Conservation (phyloP, 345 rosid species). For the Populus pruinosa region DNA sequence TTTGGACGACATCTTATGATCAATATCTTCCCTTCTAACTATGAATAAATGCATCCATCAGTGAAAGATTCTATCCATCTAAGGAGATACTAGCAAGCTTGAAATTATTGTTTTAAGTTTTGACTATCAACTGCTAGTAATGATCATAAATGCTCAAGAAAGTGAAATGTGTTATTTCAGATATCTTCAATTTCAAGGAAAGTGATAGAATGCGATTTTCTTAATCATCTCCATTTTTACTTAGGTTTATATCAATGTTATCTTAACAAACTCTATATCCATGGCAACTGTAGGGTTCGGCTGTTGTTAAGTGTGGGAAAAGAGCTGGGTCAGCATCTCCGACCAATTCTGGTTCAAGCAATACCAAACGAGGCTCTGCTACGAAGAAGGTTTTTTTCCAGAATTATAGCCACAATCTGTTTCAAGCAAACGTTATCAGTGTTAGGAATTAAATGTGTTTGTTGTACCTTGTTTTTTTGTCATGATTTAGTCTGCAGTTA, state of each 20-base stretch:
- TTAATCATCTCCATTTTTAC: neutral
- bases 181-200: too few relatives aligned
- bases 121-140: neutral
- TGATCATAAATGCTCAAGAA: neutral
- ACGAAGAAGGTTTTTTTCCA: constrained; percentile 53
- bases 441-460: neutral
- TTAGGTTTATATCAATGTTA: neutral
- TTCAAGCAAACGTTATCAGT: neutral
- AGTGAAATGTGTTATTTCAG: too few relatives aligned
- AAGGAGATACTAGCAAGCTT: neutral
- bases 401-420: neutral
- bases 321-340: constrained; percentile 43
- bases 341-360: constrained; percentile 37
- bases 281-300: constrained; percentile 35
- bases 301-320: constrained; percentile 42
- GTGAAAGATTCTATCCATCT: neutral
- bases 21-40: neutral
- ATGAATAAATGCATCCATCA: neutral
- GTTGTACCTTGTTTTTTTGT: neutral
- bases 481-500: neutral
- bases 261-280: neutral
- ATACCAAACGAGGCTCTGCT: constrained; percentile 43
- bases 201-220: too few relatives aligned
- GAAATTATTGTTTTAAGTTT: neutral
- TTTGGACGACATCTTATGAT: too few relatives aligned